Conservation (phyloP, 352 stramenopile genomes). For the Phytopythium chamaehyphon region DNA sequence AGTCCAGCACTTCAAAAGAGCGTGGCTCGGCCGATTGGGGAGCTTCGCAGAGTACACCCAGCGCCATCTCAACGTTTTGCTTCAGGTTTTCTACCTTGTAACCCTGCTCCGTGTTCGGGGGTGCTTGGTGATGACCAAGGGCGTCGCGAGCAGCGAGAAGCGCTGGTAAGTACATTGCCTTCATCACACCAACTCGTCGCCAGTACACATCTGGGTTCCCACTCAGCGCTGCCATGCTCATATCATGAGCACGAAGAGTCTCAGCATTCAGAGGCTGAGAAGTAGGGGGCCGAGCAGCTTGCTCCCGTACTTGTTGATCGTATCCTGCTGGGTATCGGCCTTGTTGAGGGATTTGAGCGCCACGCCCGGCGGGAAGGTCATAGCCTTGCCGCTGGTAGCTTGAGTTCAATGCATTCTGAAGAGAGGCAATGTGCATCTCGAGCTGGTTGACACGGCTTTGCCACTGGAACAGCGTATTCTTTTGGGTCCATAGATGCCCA, state of each 20-base stretch:
- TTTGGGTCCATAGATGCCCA: conserved; percentile 74
- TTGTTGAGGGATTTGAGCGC: conserved; percentile 9
- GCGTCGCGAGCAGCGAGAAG: conserved; percentile 62
- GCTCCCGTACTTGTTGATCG: conserved; percentile 8
- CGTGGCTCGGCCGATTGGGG: conserved; percentile 19
- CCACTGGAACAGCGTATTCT: conserved; percentile 55
- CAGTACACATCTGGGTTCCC: conserved; percentile 4
- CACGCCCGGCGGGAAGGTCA: neutral
- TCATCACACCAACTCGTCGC: conserved; percentile 6
- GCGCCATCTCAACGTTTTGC: conserved; percentile 72
- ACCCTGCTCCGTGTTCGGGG: conserved; percentile 58
- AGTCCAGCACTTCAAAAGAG: conserved; percentile 62
- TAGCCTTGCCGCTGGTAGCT: conserved; percentile 3
- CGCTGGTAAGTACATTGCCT: conserved; percentile 15
- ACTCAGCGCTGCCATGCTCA: conserved; percentile 1
- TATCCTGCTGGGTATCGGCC: neutral
- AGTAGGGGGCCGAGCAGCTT: neutral
- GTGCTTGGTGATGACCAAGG: conserved; percentile 56
- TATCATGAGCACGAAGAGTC: conserved; percentile 2
- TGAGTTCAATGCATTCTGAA: conserved; percentile 9
- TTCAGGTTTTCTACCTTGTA: conserved; percentile 76
- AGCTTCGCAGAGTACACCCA: conserved; percentile 55
- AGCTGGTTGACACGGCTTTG: conserved; percentile 49
- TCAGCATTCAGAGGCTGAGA: conserved; percentile 2
- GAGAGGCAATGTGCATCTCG: conserved; percentile 36